Conservation (phyloP, 805 yeast species). For the Candida sonorensis region DNA sequence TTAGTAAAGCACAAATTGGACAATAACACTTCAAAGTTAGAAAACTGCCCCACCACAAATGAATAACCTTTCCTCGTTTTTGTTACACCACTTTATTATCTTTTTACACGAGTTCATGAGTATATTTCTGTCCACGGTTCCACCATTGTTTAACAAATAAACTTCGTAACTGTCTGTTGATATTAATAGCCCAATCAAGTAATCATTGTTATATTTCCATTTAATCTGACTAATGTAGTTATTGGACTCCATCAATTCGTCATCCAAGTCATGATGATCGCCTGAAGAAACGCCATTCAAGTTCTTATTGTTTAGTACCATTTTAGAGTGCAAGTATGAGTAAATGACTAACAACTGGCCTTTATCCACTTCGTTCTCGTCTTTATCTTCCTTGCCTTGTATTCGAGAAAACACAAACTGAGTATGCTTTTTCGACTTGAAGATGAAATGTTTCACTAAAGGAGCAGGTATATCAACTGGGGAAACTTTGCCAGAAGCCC, state of each 20-base stretch:
- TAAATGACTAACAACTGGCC: conserved; percentile 24
- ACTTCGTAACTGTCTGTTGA: conserved; percentile 45
- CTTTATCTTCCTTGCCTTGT: conserved; percentile 13
- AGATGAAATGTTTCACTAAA: conserved; percentile 69
- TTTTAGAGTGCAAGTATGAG: conserved; percentile 20
- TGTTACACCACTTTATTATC: conserved; percentile 71
- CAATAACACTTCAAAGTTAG: conserved; percentile 23
- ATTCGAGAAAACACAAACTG: conserved; percentile 43
- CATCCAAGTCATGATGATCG: neutral
- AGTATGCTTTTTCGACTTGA: conserved; percentile 60
- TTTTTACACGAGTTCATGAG: conserved; percentile 55
- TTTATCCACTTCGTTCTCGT: conserved; percentile 9
- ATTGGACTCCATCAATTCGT: conserved; percentile 9
- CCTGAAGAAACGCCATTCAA: neutral
- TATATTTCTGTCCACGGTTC: conserved; percentile 45
- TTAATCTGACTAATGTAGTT: conserved; percentile 20
- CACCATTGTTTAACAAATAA: conserved; percentile 51
- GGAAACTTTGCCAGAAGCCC: conserved; percentile 32
- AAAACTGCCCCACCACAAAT: conserved; percentile 69
- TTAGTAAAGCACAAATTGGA: no score
- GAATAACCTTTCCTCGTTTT: conserved; percentile 63
- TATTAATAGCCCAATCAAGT: conserved; percentile 20
- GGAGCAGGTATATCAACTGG: conserved; percentile 51
- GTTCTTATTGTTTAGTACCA: conserved; percentile 6
- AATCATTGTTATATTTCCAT: conserved; percentile 21